These are phyloP conservation scores for Cucurbita argyrosperma DNA, from an alignment of 306 rosid genomes.

Conservation along the genomic window DNA sequence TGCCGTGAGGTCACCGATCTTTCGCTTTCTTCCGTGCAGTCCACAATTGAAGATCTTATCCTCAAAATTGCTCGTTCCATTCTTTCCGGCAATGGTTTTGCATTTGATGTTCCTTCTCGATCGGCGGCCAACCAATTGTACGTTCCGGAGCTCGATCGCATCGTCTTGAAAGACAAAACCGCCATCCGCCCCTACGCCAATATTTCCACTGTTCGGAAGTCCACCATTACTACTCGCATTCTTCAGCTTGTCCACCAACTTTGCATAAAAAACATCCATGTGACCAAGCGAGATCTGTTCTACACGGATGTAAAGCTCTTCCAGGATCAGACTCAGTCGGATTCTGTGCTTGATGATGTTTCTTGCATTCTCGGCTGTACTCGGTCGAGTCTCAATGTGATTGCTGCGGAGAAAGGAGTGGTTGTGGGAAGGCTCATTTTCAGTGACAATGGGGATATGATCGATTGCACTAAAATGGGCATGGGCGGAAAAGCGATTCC, in stretches of 20 bases:
- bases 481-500: constrained; percentile 94
- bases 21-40: constrained; percentile 51
- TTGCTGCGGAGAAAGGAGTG: constrained; percentile 85
- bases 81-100: constrained; percentile 62
- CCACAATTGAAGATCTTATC: constrained; percentile 38
- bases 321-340: constrained; percentile 80
- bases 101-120: constrained; percentile 83
- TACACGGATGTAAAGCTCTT: constrained; percentile 89
- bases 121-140: constrained; percentile 68
- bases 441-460: constrained; percentile 89
- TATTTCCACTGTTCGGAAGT: constrained; percentile 65
- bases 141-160: constrained; percentile 78
- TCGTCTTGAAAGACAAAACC: constrained; percentile 61
- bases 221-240: constrained; percentile 56
- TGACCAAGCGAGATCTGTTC: constrained; percentile 88
- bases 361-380: constrained; percentile 85
- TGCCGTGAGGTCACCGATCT: constrained; percentile 80
- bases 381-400: constrained; percentile 67
- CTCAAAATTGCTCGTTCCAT: constrained; percentile 49
- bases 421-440: constrained; percentile 79
- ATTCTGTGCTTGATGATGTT: constrained; percentile 72
- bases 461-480: constrained; percentile 93
- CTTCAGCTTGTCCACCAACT: constrained; percentile 80
- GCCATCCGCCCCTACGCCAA: constrained; percentile 60
- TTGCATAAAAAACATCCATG: constrained; percentile 63